These are phyloP conservation scores for Didymella pinodella DNA, from an alignment of 2,329 filamentous ascomycete species.

Conservation along the genomic window DNA sequence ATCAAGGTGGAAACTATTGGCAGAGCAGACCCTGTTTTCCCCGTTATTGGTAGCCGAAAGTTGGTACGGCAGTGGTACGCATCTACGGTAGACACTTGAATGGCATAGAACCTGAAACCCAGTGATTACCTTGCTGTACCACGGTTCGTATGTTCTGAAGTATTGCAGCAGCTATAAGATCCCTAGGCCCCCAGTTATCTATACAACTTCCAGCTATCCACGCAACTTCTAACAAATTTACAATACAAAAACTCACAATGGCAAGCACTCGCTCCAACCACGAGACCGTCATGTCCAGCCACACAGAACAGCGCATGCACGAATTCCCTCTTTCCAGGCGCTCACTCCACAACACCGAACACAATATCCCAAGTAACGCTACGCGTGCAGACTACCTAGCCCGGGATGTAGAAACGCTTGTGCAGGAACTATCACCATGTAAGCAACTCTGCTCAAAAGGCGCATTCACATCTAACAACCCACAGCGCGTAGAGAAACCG, in stretches of 20 bases:
- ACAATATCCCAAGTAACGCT: not conserved
- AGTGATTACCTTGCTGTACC: too few species aligned
- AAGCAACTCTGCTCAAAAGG: not conserved
- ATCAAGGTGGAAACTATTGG: too few species aligned
- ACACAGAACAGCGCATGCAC: not conserved
- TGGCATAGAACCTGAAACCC: too few species aligned
- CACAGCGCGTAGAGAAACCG: not conserved
- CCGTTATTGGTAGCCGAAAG: too few species aligned
- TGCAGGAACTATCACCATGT: slow-evolving; percentile 10
- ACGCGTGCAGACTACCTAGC: not conserved
- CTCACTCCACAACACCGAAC: not conserved
- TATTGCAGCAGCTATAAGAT: too few species aligned
- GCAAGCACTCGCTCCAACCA: slow-evolving; percentile 8
- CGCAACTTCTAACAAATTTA: too few species aligned
- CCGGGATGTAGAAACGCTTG: slow-evolving; percentile 1
- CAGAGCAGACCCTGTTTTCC: too few species aligned
- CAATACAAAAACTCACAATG: slow-evolving; percentile 12
- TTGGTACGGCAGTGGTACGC: too few species aligned
- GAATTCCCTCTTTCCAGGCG: slow-evolving; percentile 1
- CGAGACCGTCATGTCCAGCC: not conserved
- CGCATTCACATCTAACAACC: slow-evolving; percentile 7
- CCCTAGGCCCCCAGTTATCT: too few species aligned
- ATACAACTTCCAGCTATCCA: too few species aligned
- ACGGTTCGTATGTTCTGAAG: too few species aligned
- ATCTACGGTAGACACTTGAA: too few species aligned